Evolutionary conservation across 2,329 filamentous ascomycete species (phyloP).

Genomic region (Thielaviopsis populi): DNA sequence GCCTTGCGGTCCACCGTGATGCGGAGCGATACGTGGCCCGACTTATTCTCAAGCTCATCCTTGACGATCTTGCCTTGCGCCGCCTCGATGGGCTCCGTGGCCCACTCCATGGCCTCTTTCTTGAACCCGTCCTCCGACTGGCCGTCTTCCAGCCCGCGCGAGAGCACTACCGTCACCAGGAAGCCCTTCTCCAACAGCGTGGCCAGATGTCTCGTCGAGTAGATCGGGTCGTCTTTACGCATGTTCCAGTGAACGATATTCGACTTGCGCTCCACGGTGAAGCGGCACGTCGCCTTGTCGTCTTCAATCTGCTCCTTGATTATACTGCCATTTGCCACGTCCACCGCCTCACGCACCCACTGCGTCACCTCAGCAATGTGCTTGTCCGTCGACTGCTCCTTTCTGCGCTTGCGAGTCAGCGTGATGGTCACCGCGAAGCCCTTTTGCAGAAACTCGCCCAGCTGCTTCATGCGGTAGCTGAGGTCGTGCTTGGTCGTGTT

Average conservation of each 20-base stretch:
- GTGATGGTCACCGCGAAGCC: constrained; percentile 62
- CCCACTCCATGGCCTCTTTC: neutral
- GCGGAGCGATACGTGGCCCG: neutral
- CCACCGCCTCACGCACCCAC: constrained; percentile 17
- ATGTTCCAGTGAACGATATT: constrained; percentile 1
- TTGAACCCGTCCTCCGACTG: neutral
- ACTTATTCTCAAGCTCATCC: neutral
- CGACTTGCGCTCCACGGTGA: constrained; percentile 27
- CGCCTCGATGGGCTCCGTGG: neutral
- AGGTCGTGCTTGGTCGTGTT: constrained; percentile 65
- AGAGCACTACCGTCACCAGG: neutral
- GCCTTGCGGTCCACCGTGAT: neutral
- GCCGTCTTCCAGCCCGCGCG: neutral
- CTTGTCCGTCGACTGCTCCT: constrained; percentile 40
- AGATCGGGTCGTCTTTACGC: neutral
- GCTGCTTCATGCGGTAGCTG: constrained; percentile 50
- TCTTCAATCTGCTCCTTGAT: constrained; percentile 34
- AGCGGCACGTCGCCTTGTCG: constrained; percentile 25
- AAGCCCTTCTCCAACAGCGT: neutral
- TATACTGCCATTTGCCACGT: constrained; percentile 26
- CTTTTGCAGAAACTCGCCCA: constrained; percentile 55
- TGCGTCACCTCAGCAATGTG: constrained; percentile 46
- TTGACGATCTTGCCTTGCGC: neutral
- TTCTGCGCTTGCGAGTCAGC: constrained; percentile 44
- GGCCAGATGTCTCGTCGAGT: neutral